Percentiles rank a stretch among this genome's conserved stretches.
phyloP scores from a whole-genome alignment of 1,284 basidiomycete genomes.

The Apiotrichum brassicae region DNA sequence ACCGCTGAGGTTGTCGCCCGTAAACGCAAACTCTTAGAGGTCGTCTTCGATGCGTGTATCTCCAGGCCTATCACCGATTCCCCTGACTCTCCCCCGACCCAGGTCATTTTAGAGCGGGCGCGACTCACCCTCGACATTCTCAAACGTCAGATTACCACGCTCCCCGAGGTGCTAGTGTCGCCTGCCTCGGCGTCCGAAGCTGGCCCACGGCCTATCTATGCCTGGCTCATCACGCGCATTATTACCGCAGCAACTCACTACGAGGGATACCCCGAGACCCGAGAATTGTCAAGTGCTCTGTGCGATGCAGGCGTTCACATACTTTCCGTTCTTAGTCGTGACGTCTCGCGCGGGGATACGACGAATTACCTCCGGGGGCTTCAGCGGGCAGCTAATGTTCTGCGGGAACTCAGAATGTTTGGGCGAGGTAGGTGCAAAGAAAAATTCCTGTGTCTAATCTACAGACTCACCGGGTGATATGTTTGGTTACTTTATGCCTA shows the following conservation, averaged over 20 bases:
- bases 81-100: not conserved
- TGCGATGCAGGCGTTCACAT: constrained; percentile 16
- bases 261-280: constrained; percentile 4
- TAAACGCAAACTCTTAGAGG: constrained; percentile 31
- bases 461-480: constrained; percentile 5
- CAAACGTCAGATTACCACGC: constrained; percentile 16
- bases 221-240: constrained; percentile 38
- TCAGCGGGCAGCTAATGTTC: constrained; percentile 13
- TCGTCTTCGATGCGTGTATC: constrained; percentile 35
- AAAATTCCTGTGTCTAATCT: too few species aligned
- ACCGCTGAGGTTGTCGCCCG: constrained; percentile 6
- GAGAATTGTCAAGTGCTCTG: constrained; percentile 10
- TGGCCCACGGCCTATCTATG: constrained; percentile 28
- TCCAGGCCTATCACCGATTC: not conserved
- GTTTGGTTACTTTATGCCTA: constrained; percentile 18
- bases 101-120: constrained; percentile 18
- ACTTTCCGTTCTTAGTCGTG: constrained; percentile 19
- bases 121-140: constrained; percentile 33
- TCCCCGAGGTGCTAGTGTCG: constrained; percentile 24
- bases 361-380: constrained; percentile 22
- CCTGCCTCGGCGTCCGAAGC: not conserved
- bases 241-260: constrained; percentile 26
- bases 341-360: constrained; percentile 3
- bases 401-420: constrained; percentile 20
- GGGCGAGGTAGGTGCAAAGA: constrained; percentile 34